Evolutionary conservation across 1,284 basidiomycete genomes (phyloP), one percentile per base, ranked within the genome.

Genomic region (Heliocybe sulcata): DNA sequence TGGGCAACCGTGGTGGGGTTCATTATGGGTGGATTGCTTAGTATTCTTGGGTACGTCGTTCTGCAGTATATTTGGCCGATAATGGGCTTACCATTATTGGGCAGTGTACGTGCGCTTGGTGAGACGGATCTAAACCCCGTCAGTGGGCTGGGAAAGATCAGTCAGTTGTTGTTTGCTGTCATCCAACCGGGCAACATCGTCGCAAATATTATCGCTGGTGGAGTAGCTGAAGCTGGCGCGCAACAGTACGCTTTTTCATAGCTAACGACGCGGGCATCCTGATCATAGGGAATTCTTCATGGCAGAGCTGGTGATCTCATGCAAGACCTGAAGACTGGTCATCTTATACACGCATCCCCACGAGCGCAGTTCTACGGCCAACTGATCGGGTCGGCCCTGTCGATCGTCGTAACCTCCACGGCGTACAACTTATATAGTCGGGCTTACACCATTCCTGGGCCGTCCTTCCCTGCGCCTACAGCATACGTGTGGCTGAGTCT

Each of bases 261-360:
- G n/a, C n/a, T n/a, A n/a, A n/a, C n/a, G n/a, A n/a, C n/a, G n/a
- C n/a, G n/a, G n/a, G n/a, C n/a, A n/a, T 47, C 35, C 33, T 35
- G 27, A 14, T 48, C 29, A 31, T 12, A 4, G 6, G 4, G 29
- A 6, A 12, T 12, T 31, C 22, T 19, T 23, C 6, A 20, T 25
- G 19, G 16, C 61, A 93, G 91, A 68, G 94, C 95, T 8, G 96
- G 95, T 16, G 95, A 98, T 68, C 82, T 98, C 19, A 98, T 98
- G 94, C 95, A 98, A 74, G 96, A 98, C 69, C 77, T 98, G 61
- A 98, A 98, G 74, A 98, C 95, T 1, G 96, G 96, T 0, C 89
- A 94, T 66, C 77, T 98, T 20, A 80, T 95, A 53, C 83, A 82
- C 58, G 94, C 92, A 3, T 93, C 92, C 9, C 92, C 92, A 23